These are phyloP conservation scores for Odontarrhena argentea DNA, from an alignment of 345 rosid genomes.

Conservation along the genomic window DNA sequence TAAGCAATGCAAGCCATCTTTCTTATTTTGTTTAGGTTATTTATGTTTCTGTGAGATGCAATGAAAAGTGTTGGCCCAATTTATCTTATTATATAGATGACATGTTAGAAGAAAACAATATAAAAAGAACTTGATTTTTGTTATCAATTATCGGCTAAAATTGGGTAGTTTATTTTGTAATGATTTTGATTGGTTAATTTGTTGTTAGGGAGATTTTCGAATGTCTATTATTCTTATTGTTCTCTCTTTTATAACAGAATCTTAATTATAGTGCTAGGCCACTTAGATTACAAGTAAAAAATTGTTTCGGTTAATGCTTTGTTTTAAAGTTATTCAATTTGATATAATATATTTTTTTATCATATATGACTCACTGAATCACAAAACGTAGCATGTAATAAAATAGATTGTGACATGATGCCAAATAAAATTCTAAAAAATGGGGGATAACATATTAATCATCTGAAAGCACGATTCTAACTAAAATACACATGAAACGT, in stretches of 20 bases:
- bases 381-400: too few relatives aligned
- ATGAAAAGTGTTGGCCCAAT: conserved; percentile 10
- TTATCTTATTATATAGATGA: conserved; percentile 18
- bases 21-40: neutral
- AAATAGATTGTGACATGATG: too few relatives aligned
- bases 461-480: too few relatives aligned
- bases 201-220: neutral
- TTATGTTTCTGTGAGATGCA: too few relatives aligned
- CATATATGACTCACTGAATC: too few relatives aligned
- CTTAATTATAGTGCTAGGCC: neutral
- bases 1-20: too few relatives aligned
- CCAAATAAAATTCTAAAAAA: too few relatives aligned
- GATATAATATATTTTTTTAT: neutral
- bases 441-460: too few relatives aligned
- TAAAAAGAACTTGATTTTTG: conserved; percentile 9
- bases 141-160: neutral
- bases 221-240: neutral
- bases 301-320: neutral
- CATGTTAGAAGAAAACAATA: neutral
- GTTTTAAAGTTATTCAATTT: neutral
- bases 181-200: neutral
- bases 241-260: neutral
- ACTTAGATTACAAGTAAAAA: neutral
- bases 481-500: too few relatives aligned
- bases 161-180: neutral